A percentile compares a stretch with the other conserved stretches of the same genome.
Conservation (phyloP, 2,329 filamentous ascomycete species). For the Colletotrichum tropicale region DNA sequence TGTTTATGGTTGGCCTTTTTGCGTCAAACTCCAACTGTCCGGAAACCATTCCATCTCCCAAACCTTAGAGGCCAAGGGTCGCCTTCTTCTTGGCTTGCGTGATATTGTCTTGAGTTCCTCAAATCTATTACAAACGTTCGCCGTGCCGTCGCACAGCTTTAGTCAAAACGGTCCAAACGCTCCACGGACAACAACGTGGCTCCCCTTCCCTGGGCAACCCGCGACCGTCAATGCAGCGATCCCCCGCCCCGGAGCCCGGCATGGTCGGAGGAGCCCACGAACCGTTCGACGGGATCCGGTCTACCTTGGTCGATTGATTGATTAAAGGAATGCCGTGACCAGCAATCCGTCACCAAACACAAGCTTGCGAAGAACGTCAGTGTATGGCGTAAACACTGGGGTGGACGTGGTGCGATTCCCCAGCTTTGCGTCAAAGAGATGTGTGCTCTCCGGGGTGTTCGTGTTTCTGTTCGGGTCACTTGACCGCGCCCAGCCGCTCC, state of each 20-base stretch:
- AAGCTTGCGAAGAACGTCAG: background rate
- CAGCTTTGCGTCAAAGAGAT: background rate
- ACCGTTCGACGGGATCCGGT: background rate
- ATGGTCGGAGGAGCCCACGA: background rate
- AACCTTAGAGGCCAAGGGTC: background rate
- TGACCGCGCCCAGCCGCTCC: background rate
- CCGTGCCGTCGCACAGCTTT: background rate
- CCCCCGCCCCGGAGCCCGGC: background rate
- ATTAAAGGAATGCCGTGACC: background rate
- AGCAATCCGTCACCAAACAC: background rate
- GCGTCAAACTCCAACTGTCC: background rate
- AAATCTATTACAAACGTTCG: background rate
- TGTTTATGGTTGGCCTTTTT: background rate
- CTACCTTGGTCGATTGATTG: background rate
- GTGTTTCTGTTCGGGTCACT: constrained; percentile 3
- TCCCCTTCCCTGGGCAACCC: background rate
- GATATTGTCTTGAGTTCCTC: background rate
- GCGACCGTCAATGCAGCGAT: background rate
- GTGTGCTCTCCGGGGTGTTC: background rate
- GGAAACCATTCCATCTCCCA: background rate
- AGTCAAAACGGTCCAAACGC: background rate
- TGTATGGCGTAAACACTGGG: background rate
- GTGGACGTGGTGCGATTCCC: background rate
- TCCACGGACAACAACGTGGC: background rate
- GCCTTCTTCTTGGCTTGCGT: background rate